Evolutionary conservation across 2,329 filamentous ascomycete species (phyloP), one percentile per base, ranked within the genome.

Genomic region (Scedosporium minutisporum): DNA sequence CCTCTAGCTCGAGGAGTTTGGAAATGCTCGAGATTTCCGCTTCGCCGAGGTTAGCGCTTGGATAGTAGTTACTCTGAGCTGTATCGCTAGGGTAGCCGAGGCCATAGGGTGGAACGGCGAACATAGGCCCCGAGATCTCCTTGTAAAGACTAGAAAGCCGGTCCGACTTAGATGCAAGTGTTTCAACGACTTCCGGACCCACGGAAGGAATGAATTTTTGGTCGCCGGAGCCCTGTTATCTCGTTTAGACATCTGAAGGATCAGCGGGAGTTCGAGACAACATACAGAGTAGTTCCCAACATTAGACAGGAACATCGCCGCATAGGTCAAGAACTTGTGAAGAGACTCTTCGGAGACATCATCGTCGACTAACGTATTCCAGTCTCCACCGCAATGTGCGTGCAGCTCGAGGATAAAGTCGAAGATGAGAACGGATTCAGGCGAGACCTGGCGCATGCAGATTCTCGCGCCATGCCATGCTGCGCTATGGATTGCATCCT

Each of bases 381-480:
- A 86, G 58, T 85, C 70, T 5, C 83, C 83, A 63, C 72, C 66
- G 67, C 80, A 82, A 21, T 74, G 71, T 7, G 70, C 71, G 67
- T 84, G 73, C 2, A 87, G 74, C 14, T 79, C 74, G 4, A 87
- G 69, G 62, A 87, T 85, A 64, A 87, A 78, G 67, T 87, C 81
- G 69, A 83, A 87, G 60, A 87, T 85, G 1, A 72, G 72, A 59
- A 78, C 73, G 0, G 80, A 81, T 68, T 87, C 84, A 6, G 82
- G 81, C 0, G 83, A 87, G 25, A 85, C 80, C 68, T 87, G 84
- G 42, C 80, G 79, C 5, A 86, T 70, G 5, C 83, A 80, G 63
- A 87, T 79, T 62, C 82, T 77, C 21, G 80, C 78, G 14, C 84
- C 83, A 64, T 75, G 71, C 70, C 83, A 86, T 0, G 82, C 78